Percentiles rank a stretch among this genome's conserved stretches.
phyloP scores from a whole-genome alignment of 768 basidiomycete species.

The Macrolepiota fuliginosa region DNA sequence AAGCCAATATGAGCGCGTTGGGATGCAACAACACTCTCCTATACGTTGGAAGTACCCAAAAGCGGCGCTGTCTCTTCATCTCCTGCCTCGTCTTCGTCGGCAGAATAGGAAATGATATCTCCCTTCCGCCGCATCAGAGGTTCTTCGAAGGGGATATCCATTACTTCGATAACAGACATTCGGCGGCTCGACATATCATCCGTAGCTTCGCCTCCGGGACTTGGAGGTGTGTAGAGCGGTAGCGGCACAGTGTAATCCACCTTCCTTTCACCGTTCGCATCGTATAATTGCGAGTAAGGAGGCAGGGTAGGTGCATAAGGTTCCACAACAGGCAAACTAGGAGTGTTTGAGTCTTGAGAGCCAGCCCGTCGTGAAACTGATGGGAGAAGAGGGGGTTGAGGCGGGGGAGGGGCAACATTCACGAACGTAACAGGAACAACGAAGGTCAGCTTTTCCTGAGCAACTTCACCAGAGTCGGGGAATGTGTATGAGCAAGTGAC shows the following conservation, averaged over 20 bases:
- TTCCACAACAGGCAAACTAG: conserved; percentile 17
- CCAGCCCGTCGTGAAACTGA: neutral
- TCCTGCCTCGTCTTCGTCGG: neutral
- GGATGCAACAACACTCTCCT: neutral
- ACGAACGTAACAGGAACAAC: conserved; percentile 52
- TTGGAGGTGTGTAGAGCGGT: conserved; percentile 57
- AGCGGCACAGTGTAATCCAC: conserved; percentile 63
- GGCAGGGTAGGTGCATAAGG: conserved; percentile 43
- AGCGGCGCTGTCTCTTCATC: conserved; percentile 9
- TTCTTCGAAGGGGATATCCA: neutral
- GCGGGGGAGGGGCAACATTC: conserved; percentile 33
- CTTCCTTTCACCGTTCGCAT: conserved; percentile 70
- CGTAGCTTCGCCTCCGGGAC: neutral
- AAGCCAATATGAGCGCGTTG: neutral
- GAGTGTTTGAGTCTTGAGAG: neutral
- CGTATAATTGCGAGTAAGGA: conserved; percentile 76
- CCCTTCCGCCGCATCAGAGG: neutral
- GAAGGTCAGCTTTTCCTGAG: conserved; percentile 36
- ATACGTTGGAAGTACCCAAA: neutral
- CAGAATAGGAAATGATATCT: neutral
- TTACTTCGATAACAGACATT: neutral
- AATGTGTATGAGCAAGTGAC: conserved; percentile 56
- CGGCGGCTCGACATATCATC: neutral
- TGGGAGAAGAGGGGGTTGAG: conserved; percentile 13
- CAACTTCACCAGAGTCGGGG: conserved; percentile 31